These are phyloP conservation scores for Bidens hawaiensis DNA, from an alignment of 140 eudicot genomes.

Conservation along the genomic window DNA sequence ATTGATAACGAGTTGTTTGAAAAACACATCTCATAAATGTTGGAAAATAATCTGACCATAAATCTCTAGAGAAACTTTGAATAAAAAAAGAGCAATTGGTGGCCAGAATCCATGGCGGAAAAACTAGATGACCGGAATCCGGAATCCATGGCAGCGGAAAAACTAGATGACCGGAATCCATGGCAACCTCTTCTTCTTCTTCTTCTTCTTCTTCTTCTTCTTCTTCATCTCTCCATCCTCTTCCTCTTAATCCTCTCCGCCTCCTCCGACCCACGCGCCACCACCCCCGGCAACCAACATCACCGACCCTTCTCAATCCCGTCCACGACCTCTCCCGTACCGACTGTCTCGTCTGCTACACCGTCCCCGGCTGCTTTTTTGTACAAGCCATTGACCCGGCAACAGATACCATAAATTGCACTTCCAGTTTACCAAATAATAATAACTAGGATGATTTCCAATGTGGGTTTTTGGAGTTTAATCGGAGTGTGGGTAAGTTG, in stretches of 20 bases:
- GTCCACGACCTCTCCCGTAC: slow-evolving; percentile 47
- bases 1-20: too few relatives aligned
- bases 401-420: slow-evolving; percentile 43
- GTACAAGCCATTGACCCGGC: slow-evolving; percentile 30
- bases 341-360: slow-evolving; percentile 83
- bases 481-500: slow-evolving; percentile 29
- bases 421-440: slow-evolving; percentile 1
- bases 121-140: too few relatives aligned
- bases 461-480: slow-evolving; percentile 25
- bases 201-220: too few relatives aligned
- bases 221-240: not conserved
- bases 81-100: too few relatives aligned
- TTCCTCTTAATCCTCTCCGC: not conserved
- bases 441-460: not conserved
- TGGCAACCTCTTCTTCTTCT: too few relatives aligned
- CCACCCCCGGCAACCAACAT: slow-evolving; percentile 39
- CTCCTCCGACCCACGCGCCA: slow-evolving; percentile 52
- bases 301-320: not conserved
- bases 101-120: too few relatives aligned
- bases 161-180: too few relatives aligned
- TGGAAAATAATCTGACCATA: too few relatives aligned
- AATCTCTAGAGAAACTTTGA: too few relatives aligned
- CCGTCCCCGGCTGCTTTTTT: slow-evolving; percentile 78
- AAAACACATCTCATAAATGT: too few relatives aligned
- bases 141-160: too few relatives aligned